Evolutionary conservation across 2,329 filamentous ascomycete genomes (phyloP).

Genomic region (Epichloe glyceriae): DNA sequence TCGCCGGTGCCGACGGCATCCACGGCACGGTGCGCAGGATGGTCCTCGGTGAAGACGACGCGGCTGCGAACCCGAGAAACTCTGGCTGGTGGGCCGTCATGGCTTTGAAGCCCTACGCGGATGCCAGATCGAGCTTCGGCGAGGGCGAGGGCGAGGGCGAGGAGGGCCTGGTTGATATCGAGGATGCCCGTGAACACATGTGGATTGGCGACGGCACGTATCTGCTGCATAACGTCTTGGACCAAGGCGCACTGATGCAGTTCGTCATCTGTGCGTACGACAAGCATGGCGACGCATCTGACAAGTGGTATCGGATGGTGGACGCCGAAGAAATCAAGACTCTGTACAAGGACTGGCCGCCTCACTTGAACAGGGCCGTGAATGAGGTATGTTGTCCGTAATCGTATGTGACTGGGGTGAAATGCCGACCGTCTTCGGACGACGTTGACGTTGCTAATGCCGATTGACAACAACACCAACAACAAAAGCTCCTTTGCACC

Average conservation of each 20-base stretch:
- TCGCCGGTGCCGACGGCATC: slow-evolving; percentile 14
- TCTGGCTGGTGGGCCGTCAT: slow-evolving; percentile 1
- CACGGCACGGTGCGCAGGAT: slow-evolving; percentile 10
- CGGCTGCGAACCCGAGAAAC: not conserved
- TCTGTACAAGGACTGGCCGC: not conserved
- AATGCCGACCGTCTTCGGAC: too few species aligned
- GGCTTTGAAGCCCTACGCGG: not conserved
- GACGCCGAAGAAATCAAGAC: not conserved
- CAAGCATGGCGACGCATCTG: not conserved
- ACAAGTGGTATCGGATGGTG: not conserved
- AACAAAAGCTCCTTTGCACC: slow-evolving; percentile 3
- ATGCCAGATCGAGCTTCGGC: not conserved
- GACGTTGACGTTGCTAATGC: too few species aligned
- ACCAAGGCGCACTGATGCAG: not conserved
- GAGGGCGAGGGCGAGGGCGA: not conserved
- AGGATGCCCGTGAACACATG: slow-evolving; percentile 2
- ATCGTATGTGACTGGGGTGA: too few species aligned
- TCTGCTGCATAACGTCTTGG: slow-evolving; percentile 1
- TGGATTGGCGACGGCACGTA: slow-evolving; percentile 1
- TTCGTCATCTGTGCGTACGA: not conserved
- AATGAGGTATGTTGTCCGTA: not conserved
- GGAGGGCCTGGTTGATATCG: not conserved
- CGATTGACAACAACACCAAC: not conserved
- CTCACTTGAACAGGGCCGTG: not conserved
- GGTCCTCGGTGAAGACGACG: slow-evolving; percentile 6